These are phyloP conservation scores for Yarrowia deformans DNA, from an alignment of 805 yeast genomes.

Conservation along the genomic window DNA sequence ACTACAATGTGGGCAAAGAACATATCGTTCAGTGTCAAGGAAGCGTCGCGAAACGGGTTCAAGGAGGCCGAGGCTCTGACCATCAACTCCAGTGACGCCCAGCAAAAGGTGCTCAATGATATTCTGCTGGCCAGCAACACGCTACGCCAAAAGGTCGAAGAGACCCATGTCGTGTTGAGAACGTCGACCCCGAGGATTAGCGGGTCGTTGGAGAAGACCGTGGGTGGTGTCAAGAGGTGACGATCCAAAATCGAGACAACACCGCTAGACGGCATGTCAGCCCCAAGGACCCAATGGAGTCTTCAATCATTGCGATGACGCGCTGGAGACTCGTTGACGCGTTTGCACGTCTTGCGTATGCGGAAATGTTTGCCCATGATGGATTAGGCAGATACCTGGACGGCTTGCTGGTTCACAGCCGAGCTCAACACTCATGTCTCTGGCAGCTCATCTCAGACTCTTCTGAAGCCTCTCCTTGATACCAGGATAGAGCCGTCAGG, in stretches of 20 bases:
- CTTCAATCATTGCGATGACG: no score
- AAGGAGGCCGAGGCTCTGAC: conserved; percentile 37
- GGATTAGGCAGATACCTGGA: no score
- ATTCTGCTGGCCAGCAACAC: conserved; percentile 33
- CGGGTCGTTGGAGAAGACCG: conserved; percentile 30
- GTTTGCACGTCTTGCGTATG: no score
- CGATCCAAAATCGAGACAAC: no score
- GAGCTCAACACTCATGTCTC: no score
- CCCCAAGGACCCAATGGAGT: neutral
- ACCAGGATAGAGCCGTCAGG: no score
- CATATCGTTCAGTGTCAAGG: conserved; percentile 21
- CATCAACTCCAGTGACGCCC: conserved; percentile 10
- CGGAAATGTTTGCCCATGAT: no score
- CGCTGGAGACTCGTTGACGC: no score
- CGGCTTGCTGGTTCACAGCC: no score
- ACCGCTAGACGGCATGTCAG: no score
- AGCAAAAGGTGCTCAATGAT: conserved; percentile 33
- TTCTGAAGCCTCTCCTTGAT: no score
- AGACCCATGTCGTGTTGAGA: conserved; percentile 5
- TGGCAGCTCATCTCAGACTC: no score
- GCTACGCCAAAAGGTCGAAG: conserved; percentile 19
- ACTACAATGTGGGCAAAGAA: conserved; percentile 22
- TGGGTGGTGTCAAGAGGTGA: conserved; percentile 12
- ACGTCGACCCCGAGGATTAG: conserved; percentile 8
- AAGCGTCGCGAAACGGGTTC: conserved; percentile 20